These are phyloP conservation scores for Nicotiana sylvestris DNA, from an alignment of 257 asterid genomes.

Conservation along the genomic window DNA sequence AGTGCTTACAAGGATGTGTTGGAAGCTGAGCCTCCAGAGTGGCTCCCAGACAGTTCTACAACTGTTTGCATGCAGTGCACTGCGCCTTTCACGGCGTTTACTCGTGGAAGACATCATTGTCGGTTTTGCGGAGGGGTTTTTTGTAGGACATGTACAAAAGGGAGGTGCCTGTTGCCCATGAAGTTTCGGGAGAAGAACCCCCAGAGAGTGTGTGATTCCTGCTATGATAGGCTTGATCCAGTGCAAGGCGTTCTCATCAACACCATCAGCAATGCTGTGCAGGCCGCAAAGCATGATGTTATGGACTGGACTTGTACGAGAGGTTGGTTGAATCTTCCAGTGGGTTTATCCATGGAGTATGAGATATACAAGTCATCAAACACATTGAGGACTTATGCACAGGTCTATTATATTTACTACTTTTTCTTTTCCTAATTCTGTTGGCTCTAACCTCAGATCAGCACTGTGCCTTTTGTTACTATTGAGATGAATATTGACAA, in stretches of 20 bases:
- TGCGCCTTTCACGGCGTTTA: constrained; percentile 82
- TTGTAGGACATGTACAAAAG: constrained; percentile 90
- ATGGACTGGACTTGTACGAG: constrained; percentile 95
- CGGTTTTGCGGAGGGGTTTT: constrained; percentile 95
- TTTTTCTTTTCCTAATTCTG: not conserved
- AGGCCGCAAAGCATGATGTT: constrained; percentile 93
- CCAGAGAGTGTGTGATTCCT: constrained; percentile 94
- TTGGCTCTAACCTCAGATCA: not conserved
- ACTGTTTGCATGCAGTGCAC: constrained; percentile 84
- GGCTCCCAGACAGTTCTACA: constrained; percentile 95
- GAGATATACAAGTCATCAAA: constrained; percentile 83
- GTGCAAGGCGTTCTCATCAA: constrained; percentile 80
- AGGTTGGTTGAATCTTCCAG: constrained; percentile 97
- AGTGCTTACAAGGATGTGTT: constrained; percentile 73
- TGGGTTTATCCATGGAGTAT: constrained; percentile 94
- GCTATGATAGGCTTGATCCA: constrained; percentile 98
- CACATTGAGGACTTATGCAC: constrained; percentile 68
- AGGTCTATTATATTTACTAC: constrained; percentile 39
- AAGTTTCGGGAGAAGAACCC: constrained; percentile 94
- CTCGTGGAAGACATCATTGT: constrained; percentile 98
- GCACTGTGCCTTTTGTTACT: not conserved
- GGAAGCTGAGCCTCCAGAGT: constrained; percentile 98
- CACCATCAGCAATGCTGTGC: constrained; percentile 85
- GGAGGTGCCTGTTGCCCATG: constrained; percentile 79
- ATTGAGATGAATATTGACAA: not conserved